Conservation (phyloP, 352 stramenopile genomes). For the Globisporangium camurandrum region DNA sequence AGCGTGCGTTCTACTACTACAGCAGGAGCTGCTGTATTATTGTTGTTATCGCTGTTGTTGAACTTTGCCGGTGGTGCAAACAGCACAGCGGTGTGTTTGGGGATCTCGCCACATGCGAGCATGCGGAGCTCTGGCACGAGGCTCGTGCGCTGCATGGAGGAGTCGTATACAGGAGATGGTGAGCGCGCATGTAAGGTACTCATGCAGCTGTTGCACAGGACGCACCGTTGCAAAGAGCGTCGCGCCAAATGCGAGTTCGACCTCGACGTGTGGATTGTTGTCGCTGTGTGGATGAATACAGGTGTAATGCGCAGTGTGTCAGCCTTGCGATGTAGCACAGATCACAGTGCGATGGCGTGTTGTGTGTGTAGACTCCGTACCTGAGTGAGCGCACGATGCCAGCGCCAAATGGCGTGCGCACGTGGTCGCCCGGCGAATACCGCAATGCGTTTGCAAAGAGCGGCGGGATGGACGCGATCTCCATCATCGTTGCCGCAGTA, state of each 20-base stretch:
- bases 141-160: constrained; percentile 26
- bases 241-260: constrained; percentile 35
- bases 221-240: constrained; percentile 52
- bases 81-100: constrained; percentile 40
- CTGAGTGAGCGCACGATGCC: constrained; percentile 34
- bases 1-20: background rate
- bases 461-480: constrained; percentile 35
- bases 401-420: constrained; percentile 58
- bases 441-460: constrained; percentile 66
- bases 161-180: too few relatives aligned
- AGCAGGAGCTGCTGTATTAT: too few relatives aligned
- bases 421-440: constrained; percentile 49
- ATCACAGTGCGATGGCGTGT: background rate
- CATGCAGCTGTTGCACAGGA: background rate
- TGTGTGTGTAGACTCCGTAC: constrained; percentile 5
- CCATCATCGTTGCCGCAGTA: constrained; percentile 18
- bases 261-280: constrained; percentile 42
- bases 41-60: background rate
- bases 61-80: constrained; percentile 1
- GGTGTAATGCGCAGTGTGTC: background rate
- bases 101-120: constrained; percentile 62
- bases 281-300: constrained; percentile 20
- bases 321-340: constrained; percentile 1
- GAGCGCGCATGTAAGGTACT: background rate
- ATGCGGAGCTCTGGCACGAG: constrained; percentile 60